Percentiles rank a stretch among this genome's conserved stretches.
Evolutionary conservation across 1,284 basidiomycete species (phyloP).

Genomic region (Cutaneotrichosporon mucoides): DNA sequence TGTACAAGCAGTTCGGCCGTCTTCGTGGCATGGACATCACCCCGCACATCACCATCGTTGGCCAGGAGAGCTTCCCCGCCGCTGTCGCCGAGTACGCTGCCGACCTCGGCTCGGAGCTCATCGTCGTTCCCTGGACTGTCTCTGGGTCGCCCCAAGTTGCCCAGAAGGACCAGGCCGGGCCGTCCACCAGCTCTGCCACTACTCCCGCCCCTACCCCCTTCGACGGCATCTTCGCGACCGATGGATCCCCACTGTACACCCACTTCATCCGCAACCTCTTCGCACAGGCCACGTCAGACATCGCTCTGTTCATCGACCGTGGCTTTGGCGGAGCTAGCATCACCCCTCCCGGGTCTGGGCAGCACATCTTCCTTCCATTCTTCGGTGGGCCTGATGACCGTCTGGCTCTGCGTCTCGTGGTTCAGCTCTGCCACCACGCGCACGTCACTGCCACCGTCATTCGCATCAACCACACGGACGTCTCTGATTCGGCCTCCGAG

Average conservation of each 20-base stretch:
- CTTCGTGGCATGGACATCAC: conserved; percentile 66
- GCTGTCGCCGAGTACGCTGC: conserved; percentile 64
- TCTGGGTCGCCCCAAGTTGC: conserved; percentile 8
- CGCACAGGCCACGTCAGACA: conserved; percentile 58
- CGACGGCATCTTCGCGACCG: conserved; percentile 43
- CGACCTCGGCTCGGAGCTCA: conserved; percentile 62
- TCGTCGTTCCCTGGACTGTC: conserved; percentile 75
- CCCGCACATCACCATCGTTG: conserved; percentile 61
- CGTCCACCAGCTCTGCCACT: conserved; percentile 50
- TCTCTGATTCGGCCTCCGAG: conserved; percentile 51
- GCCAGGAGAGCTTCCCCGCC: conserved; percentile 64
- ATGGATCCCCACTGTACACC: conserved; percentile 57
- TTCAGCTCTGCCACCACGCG: conserved; percentile 63
- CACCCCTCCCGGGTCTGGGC: conserved; percentile 40
- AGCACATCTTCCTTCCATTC: conserved; percentile 80
- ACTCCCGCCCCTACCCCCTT: conserved; percentile 45
- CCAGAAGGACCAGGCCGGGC: conserved; percentile 5
- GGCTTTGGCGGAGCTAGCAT: conserved; percentile 50
- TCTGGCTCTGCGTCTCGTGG: conserved; percentile 69
- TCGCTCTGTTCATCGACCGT: conserved; percentile 77
- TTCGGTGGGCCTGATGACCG: conserved; percentile 91
- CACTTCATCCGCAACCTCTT: conserved; percentile 79
- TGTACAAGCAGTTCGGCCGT: conserved; percentile 70
- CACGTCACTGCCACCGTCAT: conserved; percentile 70
- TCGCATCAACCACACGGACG: conserved; percentile 50